Conservation (phyloP, 2,329 filamentous ascomycete species). For the Diaporthe destruens region DNA sequence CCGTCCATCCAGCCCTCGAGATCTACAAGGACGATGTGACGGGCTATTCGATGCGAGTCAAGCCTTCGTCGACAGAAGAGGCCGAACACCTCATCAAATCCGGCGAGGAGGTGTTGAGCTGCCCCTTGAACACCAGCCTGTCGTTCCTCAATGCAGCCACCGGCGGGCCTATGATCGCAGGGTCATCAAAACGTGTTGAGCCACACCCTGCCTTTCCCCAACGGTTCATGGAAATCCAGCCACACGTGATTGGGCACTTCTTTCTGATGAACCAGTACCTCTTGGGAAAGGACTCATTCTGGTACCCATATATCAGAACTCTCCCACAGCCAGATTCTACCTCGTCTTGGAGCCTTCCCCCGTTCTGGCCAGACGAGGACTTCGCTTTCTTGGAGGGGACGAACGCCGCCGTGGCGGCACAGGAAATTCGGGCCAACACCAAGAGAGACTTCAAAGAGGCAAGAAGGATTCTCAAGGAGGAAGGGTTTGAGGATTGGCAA, state of each 20-base stretch:
- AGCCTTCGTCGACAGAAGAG: slow-evolving; percentile 29
- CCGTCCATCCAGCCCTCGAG: slow-evolving; percentile 64
- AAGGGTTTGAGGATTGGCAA: slow-evolving; percentile 46
- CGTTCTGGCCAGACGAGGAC: slow-evolving; percentile 74
- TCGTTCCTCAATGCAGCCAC: slow-evolving; percentile 70
- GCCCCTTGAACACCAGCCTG: slow-evolving; percentile 66
- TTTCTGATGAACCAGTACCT: slow-evolving; percentile 78
- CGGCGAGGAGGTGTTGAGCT: slow-evolving; percentile 62
- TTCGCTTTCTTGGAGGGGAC: slow-evolving; percentile 68
- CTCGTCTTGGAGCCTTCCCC: slow-evolving; percentile 66
- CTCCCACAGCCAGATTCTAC: slow-evolving; percentile 72
- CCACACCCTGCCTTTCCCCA: slow-evolving; percentile 56
- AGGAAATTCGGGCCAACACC: slow-evolving; percentile 61
- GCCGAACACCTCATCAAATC: slow-evolving; percentile 45
- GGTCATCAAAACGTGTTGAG: background rate
- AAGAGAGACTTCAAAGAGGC: slow-evolving; percentile 61
- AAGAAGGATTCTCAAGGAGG: slow-evolving; percentile 52
- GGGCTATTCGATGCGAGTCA: slow-evolving; percentile 68
- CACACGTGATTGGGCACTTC: slow-evolving; percentile 74
- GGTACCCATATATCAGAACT: slow-evolving; percentile 75
- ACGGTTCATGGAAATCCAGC: slow-evolving; percentile 64
- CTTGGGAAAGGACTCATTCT: slow-evolving; percentile 68
- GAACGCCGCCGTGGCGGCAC: slow-evolving; percentile 62
- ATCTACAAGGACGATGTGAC: slow-evolving; percentile 64
- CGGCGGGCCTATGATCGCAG: slow-evolving; percentile 47